Percentiles rank a stretch among this genome's conserved stretches.
phyloP scores from a whole-genome alignment of 2,329 filamentous ascomycete genomes.

The Lecanicillium sp. region DNA sequence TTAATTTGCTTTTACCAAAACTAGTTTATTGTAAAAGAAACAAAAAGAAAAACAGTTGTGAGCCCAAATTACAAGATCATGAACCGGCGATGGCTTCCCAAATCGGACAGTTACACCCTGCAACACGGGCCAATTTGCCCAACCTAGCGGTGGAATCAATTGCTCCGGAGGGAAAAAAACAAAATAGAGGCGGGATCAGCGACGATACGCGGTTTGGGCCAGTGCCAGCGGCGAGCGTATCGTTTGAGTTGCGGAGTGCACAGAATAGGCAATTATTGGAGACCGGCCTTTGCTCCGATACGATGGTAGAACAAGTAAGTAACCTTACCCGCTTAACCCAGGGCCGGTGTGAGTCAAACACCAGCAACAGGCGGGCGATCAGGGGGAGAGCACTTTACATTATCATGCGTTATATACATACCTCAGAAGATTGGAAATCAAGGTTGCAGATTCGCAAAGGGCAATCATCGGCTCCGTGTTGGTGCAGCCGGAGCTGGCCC shows the following conservation, averaged over 20 bases:
- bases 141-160: neutral
- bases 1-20: no score
- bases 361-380: neutral
- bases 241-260: neutral
- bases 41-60: no score
- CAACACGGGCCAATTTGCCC: neutral
- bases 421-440: slow-evolving; percentile 3
- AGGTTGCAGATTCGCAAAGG: neutral
- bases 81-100: neutral
- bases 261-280: neutral
- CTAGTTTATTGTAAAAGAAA: no score
- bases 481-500: neutral
- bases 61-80: neutral
- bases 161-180: neutral
- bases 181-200: neutral
- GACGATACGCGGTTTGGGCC: neutral
- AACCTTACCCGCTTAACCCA: neutral
- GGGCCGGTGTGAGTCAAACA: neutral
- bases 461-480: neutral
- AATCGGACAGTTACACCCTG: neutral
- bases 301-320: neutral
- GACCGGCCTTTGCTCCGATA: neutral
- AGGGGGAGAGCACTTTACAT: no score
- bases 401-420: neutral
- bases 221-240: neutral